Conservation (phyloP, 2,329 filamentous ascomycete species). For the Scolecobasidium constrictum region DNA sequence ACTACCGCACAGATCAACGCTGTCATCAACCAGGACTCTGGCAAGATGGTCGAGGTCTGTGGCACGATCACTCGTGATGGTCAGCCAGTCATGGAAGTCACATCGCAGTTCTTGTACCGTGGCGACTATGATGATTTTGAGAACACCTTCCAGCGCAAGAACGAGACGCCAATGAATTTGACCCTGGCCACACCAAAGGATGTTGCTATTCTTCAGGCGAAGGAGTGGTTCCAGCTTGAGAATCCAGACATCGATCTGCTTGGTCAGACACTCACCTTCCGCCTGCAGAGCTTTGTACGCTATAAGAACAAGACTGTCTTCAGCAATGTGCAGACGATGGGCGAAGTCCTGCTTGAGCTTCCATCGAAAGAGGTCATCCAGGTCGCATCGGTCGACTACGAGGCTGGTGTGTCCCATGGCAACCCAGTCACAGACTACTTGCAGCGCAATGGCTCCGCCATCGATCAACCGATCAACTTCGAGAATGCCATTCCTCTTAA, state of each 20-base stretch:
- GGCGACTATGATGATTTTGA: conserved; percentile 87
- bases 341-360: conserved; percentile 85
- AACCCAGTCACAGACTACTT: conserved; percentile 97
- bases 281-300: conserved; percentile 77
- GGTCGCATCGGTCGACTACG: conserved; percentile 93
- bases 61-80: conserved; percentile 84
- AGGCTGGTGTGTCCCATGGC: conserved; percentile 80
- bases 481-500: conserved; percentile 95
- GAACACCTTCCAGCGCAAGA: conserved; percentile 98
- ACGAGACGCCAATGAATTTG: conserved; percentile 88
- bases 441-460: conserved; percentile 76
- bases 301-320: conserved; percentile 95
- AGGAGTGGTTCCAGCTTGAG: conserved; percentile 91
- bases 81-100: conserved; percentile 91
- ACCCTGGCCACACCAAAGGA: conserved; percentile 82
- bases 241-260: conserved; percentile 80
- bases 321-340: conserved; percentile 81
- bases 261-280: conserved; percentile 91
- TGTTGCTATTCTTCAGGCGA: conserved; percentile 84
- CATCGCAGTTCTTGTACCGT: conserved; percentile 94
- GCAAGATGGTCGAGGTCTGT: conserved; percentile 99
- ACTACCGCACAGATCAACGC: conserved; percentile 95
- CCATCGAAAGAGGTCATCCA: conserved; percentile 96
- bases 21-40: conserved; percentile 94
- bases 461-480: conserved; percentile 94